A percentile compares a stretch with the other conserved stretches of the same genome.
Conservation (phyloP, 768 basidiomycete genomes). For the Dioszegia aurantiaca region DNA sequence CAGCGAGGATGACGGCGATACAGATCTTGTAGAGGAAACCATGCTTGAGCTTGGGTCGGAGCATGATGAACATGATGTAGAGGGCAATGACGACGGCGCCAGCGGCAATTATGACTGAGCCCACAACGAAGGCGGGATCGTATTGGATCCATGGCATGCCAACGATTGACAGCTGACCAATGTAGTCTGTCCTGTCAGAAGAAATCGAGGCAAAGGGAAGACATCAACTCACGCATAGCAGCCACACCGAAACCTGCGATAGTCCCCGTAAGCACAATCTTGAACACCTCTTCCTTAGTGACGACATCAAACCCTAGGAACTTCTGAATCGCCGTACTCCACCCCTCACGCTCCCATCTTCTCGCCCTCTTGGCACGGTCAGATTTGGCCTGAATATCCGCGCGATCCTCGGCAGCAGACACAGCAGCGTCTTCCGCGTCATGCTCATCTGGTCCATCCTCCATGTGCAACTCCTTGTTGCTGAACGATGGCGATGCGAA, state of each 20-base stretch:
- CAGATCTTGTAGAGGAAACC: constrained; percentile 45
- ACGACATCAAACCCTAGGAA: constrained; percentile 50
- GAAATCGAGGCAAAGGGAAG: neutral
- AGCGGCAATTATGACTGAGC: constrained; percentile 51
- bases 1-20: constrained; percentile 48
- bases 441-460: neutral
- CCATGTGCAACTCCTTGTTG: neutral
- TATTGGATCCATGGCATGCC: constrained; percentile 51
- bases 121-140: constrained; percentile 40
- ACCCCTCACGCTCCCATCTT: neutral
- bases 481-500: constrained; percentile 3
- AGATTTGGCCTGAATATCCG: neutral
- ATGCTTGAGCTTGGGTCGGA: constrained; percentile 53
- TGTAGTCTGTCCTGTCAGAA: constrained; percentile 40
- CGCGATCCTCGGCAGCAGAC: neutral
- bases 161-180: constrained; percentile 52
- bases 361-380: neutral
- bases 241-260: constrained; percentile 51
- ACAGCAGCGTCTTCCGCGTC: neutral
- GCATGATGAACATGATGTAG: constrained; percentile 54
- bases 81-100: constrained; percentile 49
- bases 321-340: constrained; percentile 14
- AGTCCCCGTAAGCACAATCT: constrained; percentile 48
- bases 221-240: constrained; percentile 49
- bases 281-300: constrained; percentile 43